These are phyloP conservation scores for Actinidia chinensis DNA, from an alignment of 179 eudicot species.

Conservation along the genomic window DNA sequence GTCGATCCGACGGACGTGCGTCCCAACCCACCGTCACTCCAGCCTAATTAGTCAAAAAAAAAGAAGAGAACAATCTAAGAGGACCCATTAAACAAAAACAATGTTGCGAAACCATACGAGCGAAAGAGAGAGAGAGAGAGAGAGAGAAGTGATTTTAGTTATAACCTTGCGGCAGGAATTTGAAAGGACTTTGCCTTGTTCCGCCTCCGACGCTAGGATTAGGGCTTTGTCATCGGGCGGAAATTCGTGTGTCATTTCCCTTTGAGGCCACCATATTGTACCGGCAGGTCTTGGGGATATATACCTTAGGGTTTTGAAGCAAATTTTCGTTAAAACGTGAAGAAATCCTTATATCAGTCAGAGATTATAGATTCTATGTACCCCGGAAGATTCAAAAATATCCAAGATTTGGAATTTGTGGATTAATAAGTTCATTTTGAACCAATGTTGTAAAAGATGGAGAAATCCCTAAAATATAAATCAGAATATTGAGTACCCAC, in stretches of 20 bases:
- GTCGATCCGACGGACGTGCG: conserved; percentile 65
- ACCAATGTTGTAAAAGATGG: too few species aligned
- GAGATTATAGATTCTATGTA: too few species aligned
- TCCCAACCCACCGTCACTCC: conserved; percentile 77
- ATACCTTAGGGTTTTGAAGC: conserved; percentile 37
- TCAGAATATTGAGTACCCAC: too few species aligned
- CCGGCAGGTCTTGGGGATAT: conserved; percentile 57
- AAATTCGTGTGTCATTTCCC: conserved; percentile 46
- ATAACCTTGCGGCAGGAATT: conserved; percentile 51
- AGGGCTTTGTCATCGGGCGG: conserved; percentile 38
- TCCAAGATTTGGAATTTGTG: too few species aligned
- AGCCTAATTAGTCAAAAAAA: conserved; percentile 30
- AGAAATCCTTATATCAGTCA: too few species aligned
- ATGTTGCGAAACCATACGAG: too few species aligned
- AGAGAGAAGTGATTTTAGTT: conserved; percentile 40
- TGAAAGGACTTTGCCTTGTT: conserved; percentile 36
- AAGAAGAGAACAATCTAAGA: neutral
- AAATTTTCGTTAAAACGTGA: neutral
- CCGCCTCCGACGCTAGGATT: conserved; percentile 38
- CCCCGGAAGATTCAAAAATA: too few species aligned
- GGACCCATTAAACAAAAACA: neutral
- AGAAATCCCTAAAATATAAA: too few species aligned
- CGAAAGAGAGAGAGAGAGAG: neutral
- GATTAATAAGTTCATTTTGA: too few species aligned
- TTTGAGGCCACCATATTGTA: conserved; percentile 59